phyloP scores from a whole-genome alignment of 2,329 filamentous ascomycete genomes.

The Ophiocordyceps australis region DNA sequence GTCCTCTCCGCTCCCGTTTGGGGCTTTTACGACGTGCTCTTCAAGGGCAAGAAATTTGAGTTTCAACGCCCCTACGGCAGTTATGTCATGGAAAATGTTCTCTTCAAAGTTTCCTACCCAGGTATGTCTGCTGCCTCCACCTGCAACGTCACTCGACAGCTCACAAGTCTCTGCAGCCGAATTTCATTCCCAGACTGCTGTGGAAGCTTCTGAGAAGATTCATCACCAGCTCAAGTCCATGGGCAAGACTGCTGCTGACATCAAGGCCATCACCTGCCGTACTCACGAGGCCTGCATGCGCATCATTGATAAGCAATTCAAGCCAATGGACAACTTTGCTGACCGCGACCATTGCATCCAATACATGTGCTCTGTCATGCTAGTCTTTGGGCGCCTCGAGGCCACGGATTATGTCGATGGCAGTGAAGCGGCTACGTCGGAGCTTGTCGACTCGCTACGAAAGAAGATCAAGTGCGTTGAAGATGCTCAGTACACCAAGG shows the following conservation, averaged over 20 bases:
- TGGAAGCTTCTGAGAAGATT: constrained; percentile 84
- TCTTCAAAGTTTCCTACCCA: constrained; percentile 99
- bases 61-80: constrained; percentile 94
- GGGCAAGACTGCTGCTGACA: constrained; percentile 86
- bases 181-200: constrained; percentile 97
- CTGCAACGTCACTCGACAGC: not conserved
- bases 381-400: constrained; percentile 83
- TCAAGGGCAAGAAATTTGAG: constrained; percentile 87
- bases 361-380: constrained; percentile 97
- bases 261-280: constrained; percentile 82
- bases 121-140: constrained; percentile 33
- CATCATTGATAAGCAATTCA: constrained; percentile 99
- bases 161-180: constrained; percentile 37
- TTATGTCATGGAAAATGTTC: constrained; percentile 99
- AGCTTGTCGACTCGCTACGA: constrained; percentile 77
- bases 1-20: constrained; percentile 84
- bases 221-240: constrained; percentile 63
- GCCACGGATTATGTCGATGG: constrained; percentile 89
- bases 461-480: constrained; percentile 93
- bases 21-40: constrained; percentile 98
- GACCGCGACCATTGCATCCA: constrained; percentile 99
- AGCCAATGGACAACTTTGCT: constrained; percentile 99
- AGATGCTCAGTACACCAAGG: constrained; percentile 81
- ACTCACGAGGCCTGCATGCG: constrained; percentile 97
- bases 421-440: constrained; percentile 76